phyloP scores from a whole-genome alignment of 495 filamentous ascomycete genomes.

The Aspergillus steynii region DNA sequence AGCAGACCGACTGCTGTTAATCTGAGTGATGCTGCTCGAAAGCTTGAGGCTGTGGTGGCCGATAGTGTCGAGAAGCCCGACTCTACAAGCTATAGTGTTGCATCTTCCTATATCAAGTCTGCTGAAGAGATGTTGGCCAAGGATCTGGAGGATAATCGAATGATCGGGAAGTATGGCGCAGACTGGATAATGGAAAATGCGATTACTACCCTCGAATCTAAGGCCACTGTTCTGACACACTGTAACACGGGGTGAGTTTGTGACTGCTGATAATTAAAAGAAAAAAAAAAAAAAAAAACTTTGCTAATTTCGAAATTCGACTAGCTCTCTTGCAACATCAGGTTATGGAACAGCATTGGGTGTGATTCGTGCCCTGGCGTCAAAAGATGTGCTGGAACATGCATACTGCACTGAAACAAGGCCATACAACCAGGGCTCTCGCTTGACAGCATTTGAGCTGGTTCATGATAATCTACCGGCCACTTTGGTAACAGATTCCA shows the following conservation, averaged over 20 bases:
- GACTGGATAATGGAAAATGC: conserved; percentile 70
- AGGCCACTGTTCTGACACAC: conserved; percentile 82
- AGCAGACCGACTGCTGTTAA: conserved; percentile 95
- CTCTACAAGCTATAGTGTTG: conserved; percentile 49
- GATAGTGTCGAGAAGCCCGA: conserved; percentile 31
- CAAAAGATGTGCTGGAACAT: conserved; percentile 62
- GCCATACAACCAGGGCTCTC: conserved; percentile 96
- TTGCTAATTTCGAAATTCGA: background rate
- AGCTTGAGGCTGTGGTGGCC: conserved; percentile 63
- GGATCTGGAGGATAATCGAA: conserved; percentile 81
- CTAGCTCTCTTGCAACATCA: conserved; percentile 86
- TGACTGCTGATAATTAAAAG: background rate
- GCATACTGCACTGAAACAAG: conserved; percentile 96
- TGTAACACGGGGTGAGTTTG: conserved; percentile 85
- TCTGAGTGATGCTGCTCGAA: conserved; percentile 81
- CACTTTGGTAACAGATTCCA: conserved; percentile 92
- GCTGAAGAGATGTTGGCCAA: conserved; percentile 87
- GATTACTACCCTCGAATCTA: conserved; percentile 28
- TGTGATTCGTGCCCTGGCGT: conserved; percentile 82
- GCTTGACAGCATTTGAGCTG: conserved; percentile 93
- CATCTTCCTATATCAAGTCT: conserved; percentile 66
- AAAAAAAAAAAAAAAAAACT: background rate
- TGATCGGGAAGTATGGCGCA: conserved; percentile 80
- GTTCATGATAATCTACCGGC: conserved; percentile 91
- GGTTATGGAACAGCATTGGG: conserved; percentile 95